Evolutionary conservation across 129 eudicot genomes (phyloP).

Genomic region (Logfia minima): DNA sequence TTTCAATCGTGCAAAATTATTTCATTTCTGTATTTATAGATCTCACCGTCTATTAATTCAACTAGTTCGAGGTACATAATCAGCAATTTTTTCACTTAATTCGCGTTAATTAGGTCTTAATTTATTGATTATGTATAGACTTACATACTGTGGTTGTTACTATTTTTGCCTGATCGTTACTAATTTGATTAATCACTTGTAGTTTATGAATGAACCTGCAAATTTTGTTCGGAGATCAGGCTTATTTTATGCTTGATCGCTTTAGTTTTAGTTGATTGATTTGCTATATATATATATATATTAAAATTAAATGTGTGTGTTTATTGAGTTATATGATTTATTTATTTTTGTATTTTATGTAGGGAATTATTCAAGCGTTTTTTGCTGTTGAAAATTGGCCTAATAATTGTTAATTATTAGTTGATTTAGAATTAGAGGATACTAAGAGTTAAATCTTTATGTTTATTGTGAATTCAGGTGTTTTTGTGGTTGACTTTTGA

Average conservation of each 20-base stretch:
- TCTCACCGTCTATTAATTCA: conserved; percentile 5
- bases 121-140: not conserved
- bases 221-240: not conserved
- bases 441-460: not conserved
- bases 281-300: not conserved
- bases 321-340: not conserved
- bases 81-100: not conserved
- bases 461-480: conserved; percentile 1
- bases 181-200: not conserved
- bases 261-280: too few species aligned
- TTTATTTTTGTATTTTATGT: not conserved
- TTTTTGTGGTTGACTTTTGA: not conserved
- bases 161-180: not conserved
- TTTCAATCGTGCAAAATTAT: not conserved
- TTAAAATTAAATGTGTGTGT: not conserved
- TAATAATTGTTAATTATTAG: not conserved
- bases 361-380: not conserved
- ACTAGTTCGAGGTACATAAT: conserved; percentile 25
- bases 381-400: not conserved
- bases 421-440: conserved; percentile 17
- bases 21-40: conserved; percentile 3
- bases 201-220: conserved; percentile 9
- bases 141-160: not conserved
- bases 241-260: too few species aligned
- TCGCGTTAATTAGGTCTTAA: not conserved